Evolutionary conservation across 2,329 filamentous ascomycete genomes (phyloP).

Genomic region (Penicillium decumbens): DNA sequence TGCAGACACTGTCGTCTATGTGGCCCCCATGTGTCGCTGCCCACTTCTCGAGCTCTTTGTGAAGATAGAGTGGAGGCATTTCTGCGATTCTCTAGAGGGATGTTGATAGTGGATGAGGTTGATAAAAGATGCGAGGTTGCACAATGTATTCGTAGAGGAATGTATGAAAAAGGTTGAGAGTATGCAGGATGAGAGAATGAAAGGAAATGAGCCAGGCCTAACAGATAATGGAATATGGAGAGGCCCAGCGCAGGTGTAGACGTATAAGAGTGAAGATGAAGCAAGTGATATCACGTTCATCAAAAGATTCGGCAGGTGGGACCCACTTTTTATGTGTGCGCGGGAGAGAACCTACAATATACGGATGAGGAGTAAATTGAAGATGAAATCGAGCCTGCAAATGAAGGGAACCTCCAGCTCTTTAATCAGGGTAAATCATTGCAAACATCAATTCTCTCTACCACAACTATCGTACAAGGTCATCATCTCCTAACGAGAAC

Average conservation of each 20-base stretch:
- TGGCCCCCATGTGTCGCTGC: constrained; percentile 30
- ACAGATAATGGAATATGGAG: background rate
- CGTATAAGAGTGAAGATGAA: background rate
- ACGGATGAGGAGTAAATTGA: background rate
- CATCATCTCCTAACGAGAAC: constrained; percentile 13
- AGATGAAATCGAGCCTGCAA: background rate
- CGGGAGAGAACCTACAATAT: background rate
- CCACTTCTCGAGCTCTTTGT: constrained; percentile 33
- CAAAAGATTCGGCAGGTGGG: constrained; percentile 23
- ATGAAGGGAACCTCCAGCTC: background rate
- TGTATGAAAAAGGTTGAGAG: background rate
- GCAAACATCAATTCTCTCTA: constrained; percentile 19
- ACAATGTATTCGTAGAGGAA: background rate
- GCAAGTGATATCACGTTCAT: constrained; percentile 12
- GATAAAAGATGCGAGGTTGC: background rate
- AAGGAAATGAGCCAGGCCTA: background rate
- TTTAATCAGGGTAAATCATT: background rate
- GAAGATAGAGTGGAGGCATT: constrained; percentile 21
- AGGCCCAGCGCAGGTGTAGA: background rate
- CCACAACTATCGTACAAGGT: constrained; percentile 24
- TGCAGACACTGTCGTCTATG: constrained; percentile 31
- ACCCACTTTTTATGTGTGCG: constrained; percentile 20
- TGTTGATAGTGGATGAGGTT: background rate
- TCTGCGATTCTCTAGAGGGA: background rate
- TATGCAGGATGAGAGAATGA: background rate